Evolutionary conservation across 2,329 filamentous ascomycete genomes (phyloP), one percentile per base, ranked within the genome.

Genomic region (Clonostachys rosea): DNA sequence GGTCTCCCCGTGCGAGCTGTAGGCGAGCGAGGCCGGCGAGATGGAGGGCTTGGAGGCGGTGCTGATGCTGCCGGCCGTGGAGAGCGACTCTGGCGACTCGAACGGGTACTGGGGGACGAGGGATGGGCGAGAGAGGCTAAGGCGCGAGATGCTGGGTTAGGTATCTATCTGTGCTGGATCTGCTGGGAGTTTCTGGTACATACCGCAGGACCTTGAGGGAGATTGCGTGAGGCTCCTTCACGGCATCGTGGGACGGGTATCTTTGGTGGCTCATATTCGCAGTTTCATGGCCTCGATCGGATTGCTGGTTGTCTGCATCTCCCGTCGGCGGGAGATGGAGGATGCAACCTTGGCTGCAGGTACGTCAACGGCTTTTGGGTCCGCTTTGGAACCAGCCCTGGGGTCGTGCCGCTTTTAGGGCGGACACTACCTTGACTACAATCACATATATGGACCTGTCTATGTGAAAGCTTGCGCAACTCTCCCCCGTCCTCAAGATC

Each of bases 91-190:
- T 8, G 70, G 68, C 33, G 70, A 67, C 51, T 81, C 61, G 50
- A 87, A 73, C 5, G 86, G 79, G 55, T 87, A 80, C 59, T 91
- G 88, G 10, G 80, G 71, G 37, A 88, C 84, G 47, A 92, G 79
- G 5, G 87, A 86, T 2, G 89, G 91, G 13, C 89, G 85, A 1
- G 91, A 95, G 49, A 97, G 79, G 49, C 90, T 95, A 57, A 33
- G 30, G 30, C n/a, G 41, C 16, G 46, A 49, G 33, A 35, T 47
- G 40, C 47, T 51, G 47, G 52, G 49, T 40, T 24, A 20, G 17
- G 33, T 42, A n/a, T n/a, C n/a, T n/a, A n/a, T n/a, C n/a, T n/a
- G n/a, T n/a, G n/a, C n/a, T n/a, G n/a, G n/a, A n/a, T n/a, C n/a
- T n/a, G n/a, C n/a, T n/a, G n/a, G n/a, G n/a, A n/a, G n/a, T n/a